A percentile compares a stretch with the other conserved stretches of the same genome.
phyloP scores from a whole-genome alignment of 2,329 filamentous ascomycete species.

The Neobulgaria alba region DNA sequence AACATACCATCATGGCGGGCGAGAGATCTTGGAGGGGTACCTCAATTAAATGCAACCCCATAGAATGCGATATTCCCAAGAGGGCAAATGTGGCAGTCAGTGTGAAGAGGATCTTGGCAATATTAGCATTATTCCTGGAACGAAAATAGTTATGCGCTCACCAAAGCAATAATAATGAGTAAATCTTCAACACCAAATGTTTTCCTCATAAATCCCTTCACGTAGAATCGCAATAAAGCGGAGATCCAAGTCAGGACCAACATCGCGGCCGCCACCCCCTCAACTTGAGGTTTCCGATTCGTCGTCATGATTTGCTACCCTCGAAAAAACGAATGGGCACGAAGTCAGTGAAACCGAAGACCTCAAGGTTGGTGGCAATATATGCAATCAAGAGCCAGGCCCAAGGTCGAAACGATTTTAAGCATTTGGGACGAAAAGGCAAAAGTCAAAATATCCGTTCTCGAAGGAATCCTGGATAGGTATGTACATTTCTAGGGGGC shows the following conservation, averaged over 20 bases:
- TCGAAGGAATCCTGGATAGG: not conserved
- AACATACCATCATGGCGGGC: constrained; percentile 8
- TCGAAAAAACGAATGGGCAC: not conserved
- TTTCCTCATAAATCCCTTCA: constrained; percentile 35
- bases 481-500: not conserved
- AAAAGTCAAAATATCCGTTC: not conserved
- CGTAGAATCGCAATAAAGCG: constrained; percentile 35
- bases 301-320: constrained; percentile 5
- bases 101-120: constrained; percentile 4
- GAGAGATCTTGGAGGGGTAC: constrained; percentile 2
- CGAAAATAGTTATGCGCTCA: constrained; percentile 18
- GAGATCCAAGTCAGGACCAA: constrained; percentile 30
- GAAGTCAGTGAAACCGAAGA: not conserved
- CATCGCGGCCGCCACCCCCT: constrained; percentile 19
- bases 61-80: constrained; percentile 6
- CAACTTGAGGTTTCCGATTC: constrained; percentile 8
- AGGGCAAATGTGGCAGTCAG: constrained; percentile 3
- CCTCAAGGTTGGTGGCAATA: not conserved
- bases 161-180: constrained; percentile 37
- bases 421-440: not conserved
- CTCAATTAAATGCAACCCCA: constrained; percentile 7
- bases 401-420: not conserved
- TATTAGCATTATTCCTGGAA: not conserved
- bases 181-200: constrained; percentile 38
- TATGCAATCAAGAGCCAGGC: not conserved